Evolutionary conservation across 495 filamentous ascomycete species (phyloP), one percentile per base, ranked within the genome.

Genomic region (Neurospora sp.): DNA sequence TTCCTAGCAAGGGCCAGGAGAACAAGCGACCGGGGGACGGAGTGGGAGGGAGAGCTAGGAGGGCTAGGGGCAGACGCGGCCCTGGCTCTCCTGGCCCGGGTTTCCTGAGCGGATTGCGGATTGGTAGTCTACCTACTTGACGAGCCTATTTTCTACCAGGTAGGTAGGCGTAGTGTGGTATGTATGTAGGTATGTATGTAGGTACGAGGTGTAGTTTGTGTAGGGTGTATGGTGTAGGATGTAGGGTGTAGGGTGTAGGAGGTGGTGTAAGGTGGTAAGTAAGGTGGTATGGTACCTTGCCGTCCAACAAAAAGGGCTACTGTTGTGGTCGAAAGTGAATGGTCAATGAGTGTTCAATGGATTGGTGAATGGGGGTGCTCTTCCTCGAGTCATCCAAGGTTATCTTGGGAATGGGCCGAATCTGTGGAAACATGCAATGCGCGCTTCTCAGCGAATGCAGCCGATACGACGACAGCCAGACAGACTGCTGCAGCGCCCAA

Each of bases 21-120:
- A 79, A 77, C 79, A 75, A 76, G 48, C 70, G 77, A 78, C 78
- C 74, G 77, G 78, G 80, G 79, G 78, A 77, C 59, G 53, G 53
- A 65, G 53, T 65, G 27, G 53, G 42, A 22, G 27, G 39, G 37
- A 31, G 39, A 20, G 22, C 65, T 18, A 40, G 69, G 72, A 41
- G 48, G 53, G 69, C 44, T 41, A 71, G 72, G 69, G 72, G 48
- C 59, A 70, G 74, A 81, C 78, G 76, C 79, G 80, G 80, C 80
- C 78, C 78, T 80, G 80, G 79, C 78, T 79, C 80, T 79, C 78
- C 78, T 80, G 80, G 79, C 78, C 80, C 80, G 79, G 78, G 73
- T 78, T 81, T 77, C 78, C 79, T 78, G 75, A 61, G 75, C 78
- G 74, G 74, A 78, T 70, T 79, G 77, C 42, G 39, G 39, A 71